Evolutionary conservation across 257 asterid genomes (phyloP).

Genomic region (Primulina huaijiensis): DNA sequence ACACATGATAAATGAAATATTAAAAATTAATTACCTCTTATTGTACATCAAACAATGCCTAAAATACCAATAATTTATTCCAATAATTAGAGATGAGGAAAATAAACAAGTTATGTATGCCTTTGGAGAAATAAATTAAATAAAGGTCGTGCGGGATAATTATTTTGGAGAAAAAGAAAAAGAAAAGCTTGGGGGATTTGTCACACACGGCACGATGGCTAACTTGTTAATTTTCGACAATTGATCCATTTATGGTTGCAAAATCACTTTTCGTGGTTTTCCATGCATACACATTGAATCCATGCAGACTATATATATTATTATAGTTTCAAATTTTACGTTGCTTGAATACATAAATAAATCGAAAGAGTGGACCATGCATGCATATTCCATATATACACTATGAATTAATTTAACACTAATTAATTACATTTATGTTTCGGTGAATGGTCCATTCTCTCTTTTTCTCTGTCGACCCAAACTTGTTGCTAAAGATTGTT

Average conservation of each 20-base stretch:
- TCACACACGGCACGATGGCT: not conserved
- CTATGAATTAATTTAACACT: no score
- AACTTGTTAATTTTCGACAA: not conserved
- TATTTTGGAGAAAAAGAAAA: no score
- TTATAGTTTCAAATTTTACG: not conserved
- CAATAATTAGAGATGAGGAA: no score
- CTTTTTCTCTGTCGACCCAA: constrained; percentile 29
- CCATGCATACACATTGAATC: not conserved
- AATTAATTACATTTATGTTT: no score
- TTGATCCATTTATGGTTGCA: not conserved
- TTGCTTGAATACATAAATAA: constrained; percentile 17
- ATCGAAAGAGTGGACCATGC: constrained; percentile 4
- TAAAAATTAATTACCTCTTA: no score
- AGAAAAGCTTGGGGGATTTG: not conserved
- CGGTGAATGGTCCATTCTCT: constrained; percentile 33
- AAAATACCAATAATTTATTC: no score
- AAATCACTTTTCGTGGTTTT: not conserved
- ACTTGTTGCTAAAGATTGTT: constrained; percentile 46
- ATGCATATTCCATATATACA: not conserved
- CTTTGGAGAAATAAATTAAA: no score
- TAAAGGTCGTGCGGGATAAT: no score
- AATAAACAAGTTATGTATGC: no score
- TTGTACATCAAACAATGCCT: no score
- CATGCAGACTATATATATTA: not conserved
- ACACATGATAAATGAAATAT: no score